phyloP scores from a whole-genome alignment of 2,329 filamentous ascomycete species.

The Fragosphaeria purpurea region DNA sequence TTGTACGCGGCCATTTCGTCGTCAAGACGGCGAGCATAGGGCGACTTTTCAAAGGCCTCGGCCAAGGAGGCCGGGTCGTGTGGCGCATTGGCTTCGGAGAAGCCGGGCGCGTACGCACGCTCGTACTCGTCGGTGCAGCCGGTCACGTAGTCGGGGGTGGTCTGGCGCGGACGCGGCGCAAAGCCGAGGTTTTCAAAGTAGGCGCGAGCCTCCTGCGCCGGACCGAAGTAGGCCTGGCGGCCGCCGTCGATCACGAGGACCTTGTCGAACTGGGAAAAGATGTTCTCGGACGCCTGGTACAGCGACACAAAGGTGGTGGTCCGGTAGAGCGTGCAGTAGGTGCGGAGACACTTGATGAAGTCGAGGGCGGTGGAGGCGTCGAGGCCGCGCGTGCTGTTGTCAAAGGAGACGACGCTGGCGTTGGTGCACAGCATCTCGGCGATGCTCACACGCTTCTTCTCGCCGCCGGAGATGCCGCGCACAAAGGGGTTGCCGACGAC shows the following conservation, averaged over 20 bases:
- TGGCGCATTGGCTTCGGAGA: conserved; percentile 56
- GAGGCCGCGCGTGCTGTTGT: conserved; percentile 52
- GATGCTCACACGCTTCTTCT: conserved; percentile 72
- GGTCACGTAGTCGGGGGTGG: conserved; percentile 72
- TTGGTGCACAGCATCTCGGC: conserved; percentile 74
- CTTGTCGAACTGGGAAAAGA: conserved; percentile 73
- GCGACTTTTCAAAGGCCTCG: conserved; percentile 59
- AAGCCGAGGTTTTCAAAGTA: conserved; percentile 76
- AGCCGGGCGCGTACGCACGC: conserved; percentile 61
- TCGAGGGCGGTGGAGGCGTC: conserved; percentile 47
- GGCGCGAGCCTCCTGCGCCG: conserved; percentile 51
- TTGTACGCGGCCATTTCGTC: conserved; percentile 63
- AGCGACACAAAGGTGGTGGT: conserved; percentile 78
- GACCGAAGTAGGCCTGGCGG: conserved; percentile 67
- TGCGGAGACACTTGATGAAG: conserved; percentile 53
- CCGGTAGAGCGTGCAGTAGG: conserved; percentile 75
- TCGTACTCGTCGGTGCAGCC: conserved; percentile 80
- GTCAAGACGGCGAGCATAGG: conserved; percentile 44
- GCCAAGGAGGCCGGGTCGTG: conserved; percentile 57
- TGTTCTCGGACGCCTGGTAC: conserved; percentile 77
- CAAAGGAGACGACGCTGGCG: conserved; percentile 63
- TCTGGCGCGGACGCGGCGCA: conserved; percentile 63
- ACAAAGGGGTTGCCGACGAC: conserved; percentile 76
- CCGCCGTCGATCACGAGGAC: conserved; percentile 72
- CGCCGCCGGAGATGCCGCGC: conserved; percentile 69